Percentiles rank a stretch among this genome's conserved stretches.
phyloP scores from a whole-genome alignment of 2,329 filamentous ascomycete species.

The Zymoseptoria pseudotritici region DNA sequence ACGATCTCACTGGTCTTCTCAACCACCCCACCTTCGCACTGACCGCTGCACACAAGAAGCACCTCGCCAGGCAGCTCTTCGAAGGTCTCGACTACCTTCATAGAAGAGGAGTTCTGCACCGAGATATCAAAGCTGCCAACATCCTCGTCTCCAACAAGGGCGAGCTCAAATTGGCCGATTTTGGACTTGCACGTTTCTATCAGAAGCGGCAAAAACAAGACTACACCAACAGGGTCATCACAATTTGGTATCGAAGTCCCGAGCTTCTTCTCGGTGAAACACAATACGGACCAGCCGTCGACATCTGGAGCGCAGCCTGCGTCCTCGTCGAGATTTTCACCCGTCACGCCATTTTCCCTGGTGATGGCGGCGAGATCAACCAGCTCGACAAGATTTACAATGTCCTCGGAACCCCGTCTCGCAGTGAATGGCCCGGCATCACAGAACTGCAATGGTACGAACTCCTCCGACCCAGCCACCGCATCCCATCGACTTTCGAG shows the following conservation, averaged over 20 bases:
- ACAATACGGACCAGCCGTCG: conserved; percentile 79
- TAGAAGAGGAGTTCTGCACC: conserved; percentile 83
- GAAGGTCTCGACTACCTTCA: conserved; percentile 92
- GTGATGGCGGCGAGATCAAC: conserved; percentile 89
- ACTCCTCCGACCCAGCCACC: conserved; percentile 70
- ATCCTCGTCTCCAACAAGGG: conserved; percentile 89
- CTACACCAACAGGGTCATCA: conserved; percentile 97
- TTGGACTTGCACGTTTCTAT: conserved; percentile 92
- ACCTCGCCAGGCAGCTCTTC: conserved; percentile 87
- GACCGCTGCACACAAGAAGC: conserved; percentile 79
- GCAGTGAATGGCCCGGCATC: conserved; percentile 77
- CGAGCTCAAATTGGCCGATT: conserved; percentile 87
- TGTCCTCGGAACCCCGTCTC: conserved; percentile 79
- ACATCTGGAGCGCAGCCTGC: conserved; percentile 96
- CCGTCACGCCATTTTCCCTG: conserved; percentile 85
- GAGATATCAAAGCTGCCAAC: conserved; percentile 97
- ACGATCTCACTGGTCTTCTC: conserved; percentile 88
- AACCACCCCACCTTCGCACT: conserved; percentile 91
- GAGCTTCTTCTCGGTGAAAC: conserved; percentile 88
- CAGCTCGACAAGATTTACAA: conserved; percentile 97
- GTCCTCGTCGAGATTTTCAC: conserved; percentile 97
- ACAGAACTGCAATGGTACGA: conserved; percentile 98
- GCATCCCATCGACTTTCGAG: conserved; percentile 66
- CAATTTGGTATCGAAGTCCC: conserved; percentile 93
- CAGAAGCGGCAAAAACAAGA: conserved; percentile 85